phyloP scores from a whole-genome alignment of 345 rosid genomes.

The Hypericum androsaemum region DNA sequence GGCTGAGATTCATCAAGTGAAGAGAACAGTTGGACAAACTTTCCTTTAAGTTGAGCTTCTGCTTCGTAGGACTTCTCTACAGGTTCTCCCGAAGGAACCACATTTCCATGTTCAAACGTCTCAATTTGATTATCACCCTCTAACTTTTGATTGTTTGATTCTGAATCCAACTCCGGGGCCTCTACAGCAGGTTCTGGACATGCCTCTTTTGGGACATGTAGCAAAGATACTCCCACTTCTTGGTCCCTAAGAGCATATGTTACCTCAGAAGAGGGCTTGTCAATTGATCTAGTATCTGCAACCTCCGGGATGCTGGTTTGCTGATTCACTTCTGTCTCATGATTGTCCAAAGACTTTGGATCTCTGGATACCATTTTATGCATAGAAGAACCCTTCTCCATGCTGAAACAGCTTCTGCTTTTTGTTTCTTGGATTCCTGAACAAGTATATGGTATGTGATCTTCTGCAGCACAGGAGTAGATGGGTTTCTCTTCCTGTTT shows the following conservation, averaged over 20 bases:
- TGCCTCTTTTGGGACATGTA: slow-evolving; percentile 8
- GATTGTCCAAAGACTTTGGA: no score
- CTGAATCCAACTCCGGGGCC: slow-evolving; percentile 6
- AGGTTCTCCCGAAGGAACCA: slow-evolving; percentile 5
- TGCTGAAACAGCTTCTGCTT: not conserved
- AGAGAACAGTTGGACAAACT: slow-evolving; percentile 11
- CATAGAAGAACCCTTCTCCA: no score
- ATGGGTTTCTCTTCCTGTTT: slow-evolving; percentile 12
- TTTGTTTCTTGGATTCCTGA: slow-evolving; percentile 12
- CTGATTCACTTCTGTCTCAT: no score
- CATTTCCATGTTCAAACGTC: slow-evolving; percentile 8
- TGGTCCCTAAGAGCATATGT: slow-evolving; percentile 4
- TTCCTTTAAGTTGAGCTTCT: slow-evolving; percentile 12
- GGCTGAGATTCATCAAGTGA: slow-evolving; percentile 18
- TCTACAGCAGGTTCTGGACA: slow-evolving; percentile 9
- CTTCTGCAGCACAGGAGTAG: slow-evolving; percentile 5
- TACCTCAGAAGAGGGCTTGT: slow-evolving; percentile 11
- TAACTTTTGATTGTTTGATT: not conserved
- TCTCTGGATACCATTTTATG: no score
- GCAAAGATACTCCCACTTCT: slow-evolving; percentile 5
- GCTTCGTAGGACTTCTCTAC: slow-evolving; percentile 20
- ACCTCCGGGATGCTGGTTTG: not conserved
- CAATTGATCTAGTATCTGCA: slow-evolving; percentile 4
- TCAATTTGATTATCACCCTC: slow-evolving; percentile 4
- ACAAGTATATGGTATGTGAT: slow-evolving; percentile 5